phyloP scores from a whole-genome alignment of 176 grass and related monocot genomes.

The Hsuehochloa calcarea region DNA sequence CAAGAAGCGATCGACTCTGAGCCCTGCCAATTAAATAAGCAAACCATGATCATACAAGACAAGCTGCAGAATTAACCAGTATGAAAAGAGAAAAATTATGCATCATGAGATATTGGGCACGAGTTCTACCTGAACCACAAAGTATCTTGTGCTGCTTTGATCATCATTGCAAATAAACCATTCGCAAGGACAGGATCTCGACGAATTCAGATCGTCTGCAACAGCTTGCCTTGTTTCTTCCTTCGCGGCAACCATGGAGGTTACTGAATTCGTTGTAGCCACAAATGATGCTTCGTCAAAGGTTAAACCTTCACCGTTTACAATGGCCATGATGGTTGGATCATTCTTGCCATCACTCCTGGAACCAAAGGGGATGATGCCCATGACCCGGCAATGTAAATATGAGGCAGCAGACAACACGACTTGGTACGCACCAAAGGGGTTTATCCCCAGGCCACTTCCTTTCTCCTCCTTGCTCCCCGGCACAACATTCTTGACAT shows the following conservation, averaged over 20 bases:
- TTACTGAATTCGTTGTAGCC: constrained; percentile 79
- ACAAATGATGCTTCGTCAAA: constrained; percentile 74
- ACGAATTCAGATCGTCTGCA: constrained; percentile 83
- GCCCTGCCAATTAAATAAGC: constrained; percentile 53
- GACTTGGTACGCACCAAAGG: constrained; percentile 56
- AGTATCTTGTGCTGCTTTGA: constrained; percentile 73
- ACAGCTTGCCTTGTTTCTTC: constrained; percentile 79
- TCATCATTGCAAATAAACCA: constrained; percentile 90
- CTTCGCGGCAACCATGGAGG: constrained; percentile 83
- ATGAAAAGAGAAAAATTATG: background rate
- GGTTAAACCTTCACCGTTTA: constrained; percentile 29
- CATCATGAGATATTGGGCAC: background rate
- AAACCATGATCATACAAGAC: constrained; percentile 5
- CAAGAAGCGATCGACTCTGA: constrained; percentile 82
- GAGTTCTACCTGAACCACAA: constrained; percentile 75
- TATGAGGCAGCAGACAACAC: constrained; percentile 75
- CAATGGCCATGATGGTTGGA: constrained; percentile 31
- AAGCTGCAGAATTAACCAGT: background rate
- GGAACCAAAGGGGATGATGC: constrained; percentile 60
- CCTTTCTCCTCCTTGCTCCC: constrained; percentile 22
- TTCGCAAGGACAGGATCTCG: constrained; percentile 62
- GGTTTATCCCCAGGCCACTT: constrained; percentile 40
- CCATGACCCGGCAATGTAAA: constrained; percentile 55
- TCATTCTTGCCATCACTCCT: constrained; percentile 21
- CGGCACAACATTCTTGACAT: background rate